These are phyloP conservation scores for Hyaloscypha variabilis DNA, from an alignment of 495 filamentous ascomycete genomes.

Conservation along the genomic window DNA sequence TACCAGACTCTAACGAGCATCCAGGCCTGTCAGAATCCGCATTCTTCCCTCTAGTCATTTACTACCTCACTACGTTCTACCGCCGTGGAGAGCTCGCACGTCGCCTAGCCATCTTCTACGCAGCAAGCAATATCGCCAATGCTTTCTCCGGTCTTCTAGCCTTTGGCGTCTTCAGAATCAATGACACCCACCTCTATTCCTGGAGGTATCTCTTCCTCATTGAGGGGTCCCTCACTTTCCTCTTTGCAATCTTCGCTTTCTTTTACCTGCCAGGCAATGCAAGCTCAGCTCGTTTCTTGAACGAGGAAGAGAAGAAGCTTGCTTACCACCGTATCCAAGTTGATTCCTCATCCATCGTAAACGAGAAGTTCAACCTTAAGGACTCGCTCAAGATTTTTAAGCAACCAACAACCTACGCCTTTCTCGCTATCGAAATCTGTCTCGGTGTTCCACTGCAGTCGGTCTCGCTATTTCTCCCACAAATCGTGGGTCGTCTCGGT, in stretches of 20 bases:
- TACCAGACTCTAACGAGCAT: constrained; percentile 47
- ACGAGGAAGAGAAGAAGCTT: constrained; percentile 63
- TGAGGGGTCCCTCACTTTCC: constrained; percentile 65
- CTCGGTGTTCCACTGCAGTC: constrained; percentile 76
- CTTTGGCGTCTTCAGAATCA: constrained; percentile 77
- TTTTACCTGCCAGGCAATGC: constrained; percentile 71
- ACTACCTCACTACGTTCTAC: constrained; percentile 65
- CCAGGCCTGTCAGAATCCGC: constrained; percentile 73
- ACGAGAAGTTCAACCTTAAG: constrained; percentile 68
- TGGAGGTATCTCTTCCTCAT: constrained; percentile 84
- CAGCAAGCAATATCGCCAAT: constrained; percentile 72
- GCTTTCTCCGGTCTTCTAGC: constrained; percentile 77
- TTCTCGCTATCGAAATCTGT: constrained; percentile 67
- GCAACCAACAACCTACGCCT: constrained; percentile 37
- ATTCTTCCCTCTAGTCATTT: constrained; percentile 73
- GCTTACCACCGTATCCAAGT: constrained; percentile 76
- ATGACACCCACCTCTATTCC: constrained; percentile 41
- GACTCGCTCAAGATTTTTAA: constrained; percentile 51
- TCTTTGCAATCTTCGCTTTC: constrained; percentile 68
- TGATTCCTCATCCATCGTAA: constrained; percentile 71
- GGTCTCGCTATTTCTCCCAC: constrained; percentile 72
- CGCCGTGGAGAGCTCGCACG: constrained; percentile 76
- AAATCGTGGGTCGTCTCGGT: constrained; percentile 67
- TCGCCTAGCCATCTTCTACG: constrained; percentile 79
- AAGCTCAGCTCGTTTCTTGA: constrained; percentile 64